Base-by-base conservation (phyloP, 129 eudicot species). In the Heracleum sosnowskyi region DNA sequence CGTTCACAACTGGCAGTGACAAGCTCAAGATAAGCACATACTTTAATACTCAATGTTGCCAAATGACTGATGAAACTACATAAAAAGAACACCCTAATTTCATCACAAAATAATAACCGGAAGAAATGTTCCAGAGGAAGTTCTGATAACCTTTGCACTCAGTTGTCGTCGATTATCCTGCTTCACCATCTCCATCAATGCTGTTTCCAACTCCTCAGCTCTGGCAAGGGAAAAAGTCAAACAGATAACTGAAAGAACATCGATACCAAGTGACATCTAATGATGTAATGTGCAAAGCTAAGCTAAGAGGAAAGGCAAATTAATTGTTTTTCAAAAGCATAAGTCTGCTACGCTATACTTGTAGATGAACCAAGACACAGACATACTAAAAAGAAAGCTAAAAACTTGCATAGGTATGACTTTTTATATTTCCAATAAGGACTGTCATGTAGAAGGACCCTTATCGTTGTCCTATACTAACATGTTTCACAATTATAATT, bases 141-240 rank as follows among this genome's bases (percentile, higher is more conserved):
- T 22, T 40, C 20, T 26, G 13, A 26, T 75, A 77, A 96, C 99
- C 93, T 79, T 82, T 69, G 99, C 97, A 85, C 91, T 88, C 81
- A 96, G 79, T 84, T 92, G 86, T 75, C 93, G 86, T 42, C 99
- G 88, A 77, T 96, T 96, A 80, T 96, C 99, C 86, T 90, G 97
- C 87, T 92, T 92, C 80, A 96, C 97, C 91, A 96, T 92, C 90
- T 96, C 97, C 99, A 96, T 92, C 69, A 96, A 77, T 49, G 99
- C 97, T 53, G 93, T 92, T 88, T 92, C 99, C 84, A 96, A 87
- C 86, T 96, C 99, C 82, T 96, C 97, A 17, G 99, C 96, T 88
- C 99, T 96, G 86, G 46, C 70, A 35, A 63, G n/a, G 57, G 20
- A 66, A 77, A 55, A 22, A 15, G 10, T 46, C 79, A 81, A 79